Evolutionary conservation across 2,329 filamentous ascomycete species (phyloP), one percentile per base, ranked within the genome.

Genomic region (Diaporthe sp.): DNA sequence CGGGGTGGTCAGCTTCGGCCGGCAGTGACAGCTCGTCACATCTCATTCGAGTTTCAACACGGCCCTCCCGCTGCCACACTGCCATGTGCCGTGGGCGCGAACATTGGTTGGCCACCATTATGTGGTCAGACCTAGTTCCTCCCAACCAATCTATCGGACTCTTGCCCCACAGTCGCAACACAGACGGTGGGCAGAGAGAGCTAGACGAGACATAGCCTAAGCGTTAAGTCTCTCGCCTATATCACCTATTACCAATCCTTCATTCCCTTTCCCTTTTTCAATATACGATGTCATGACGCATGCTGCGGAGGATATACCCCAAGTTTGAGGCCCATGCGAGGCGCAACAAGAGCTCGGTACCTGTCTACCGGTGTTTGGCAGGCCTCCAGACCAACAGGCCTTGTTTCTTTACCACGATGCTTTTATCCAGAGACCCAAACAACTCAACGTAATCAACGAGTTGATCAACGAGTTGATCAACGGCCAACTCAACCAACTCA

Each of bases 251-350:
- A n/a, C 44, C 59, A 55, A 17, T 72, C 59, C 53, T 37, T 17
- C 53, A n/a, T n/a, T 32, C n/a, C 55, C 17, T 47, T 53, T 19
- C 32, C 17, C 50, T 61, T 59, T 50, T 27, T 27, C 37, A 19
- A 13, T 47, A 50, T 15, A 75, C 61, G 75, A 73, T 66, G 35
- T 72, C 53, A 76, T 68, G 71, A 75, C 59, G 50, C 47, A 50
- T 70, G 42, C 30, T 50, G 69, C 53, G 75, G 66, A 65, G 75
- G 75, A 76, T 76, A 76, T 76, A 76, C 75, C 75, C 75, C 65
- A 75, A 39, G 19, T 68, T 12, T 39, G 47, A 53, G n/a, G 47
- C 47, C 47, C n/a, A 68, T 68, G 56, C 50, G 50, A 68, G 58
- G 47, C 39, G 65, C 35, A 53, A 75, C 22, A 19, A n/a, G 51